A percentile compares a stretch with the other conserved stretches of the same genome.
These are phyloP conservation scores for Metschnikowia kofuensis DNA, from an alignment of 805 yeast species.

Conservation along the genomic window DNA sequence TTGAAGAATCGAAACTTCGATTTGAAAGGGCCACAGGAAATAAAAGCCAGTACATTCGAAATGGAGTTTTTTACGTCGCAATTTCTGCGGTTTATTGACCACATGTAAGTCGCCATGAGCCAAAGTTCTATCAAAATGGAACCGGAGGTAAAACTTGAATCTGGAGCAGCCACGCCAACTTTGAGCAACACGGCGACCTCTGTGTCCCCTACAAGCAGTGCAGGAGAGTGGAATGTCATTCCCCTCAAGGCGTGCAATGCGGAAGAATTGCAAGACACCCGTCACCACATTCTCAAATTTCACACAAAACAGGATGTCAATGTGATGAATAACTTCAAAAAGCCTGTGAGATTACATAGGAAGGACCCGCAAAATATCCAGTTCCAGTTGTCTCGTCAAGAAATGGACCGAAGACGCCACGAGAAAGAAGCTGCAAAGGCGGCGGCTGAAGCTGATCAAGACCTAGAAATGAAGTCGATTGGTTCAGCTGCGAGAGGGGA, in stretches of 20 bases:
- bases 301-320: slow-evolving; percentile 71
- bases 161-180: slow-evolving; percentile 3
- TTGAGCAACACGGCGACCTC: not conserved
- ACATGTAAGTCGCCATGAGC: slow-evolving; percentile 16
- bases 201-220: not conserved
- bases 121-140: slow-evolving; percentile 29
- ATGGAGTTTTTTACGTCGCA: no score
- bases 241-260: slow-evolving; percentile 69
- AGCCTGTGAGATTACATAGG: slow-evolving; percentile 85
- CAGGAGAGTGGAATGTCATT: slow-evolving; percentile 45
- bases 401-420: slow-evolving; percentile 56
- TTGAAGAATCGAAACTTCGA: no score
- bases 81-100: no score
- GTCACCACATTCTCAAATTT: slow-evolving; percentile 80
- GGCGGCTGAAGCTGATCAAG: slow-evolving; percentile 6
- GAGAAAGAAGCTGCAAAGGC: slow-evolving; percentile 29
- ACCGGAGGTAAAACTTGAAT: slow-evolving; percentile 25
- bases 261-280: slow-evolving; percentile 67
- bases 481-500: slow-evolving; percentile 17
- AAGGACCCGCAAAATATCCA: slow-evolving; percentile 92
- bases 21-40: no score
- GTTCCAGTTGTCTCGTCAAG: slow-evolving; percentile 76
- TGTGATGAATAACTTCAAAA: slow-evolving; percentile 65
- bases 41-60: slow-evolving; percentile 13
- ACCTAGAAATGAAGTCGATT: slow-evolving; percentile 13